Evolutionary conservation across 176 grass and related monocot species (phyloP).

Genomic region (Tillandsia fasciculata): DNA sequence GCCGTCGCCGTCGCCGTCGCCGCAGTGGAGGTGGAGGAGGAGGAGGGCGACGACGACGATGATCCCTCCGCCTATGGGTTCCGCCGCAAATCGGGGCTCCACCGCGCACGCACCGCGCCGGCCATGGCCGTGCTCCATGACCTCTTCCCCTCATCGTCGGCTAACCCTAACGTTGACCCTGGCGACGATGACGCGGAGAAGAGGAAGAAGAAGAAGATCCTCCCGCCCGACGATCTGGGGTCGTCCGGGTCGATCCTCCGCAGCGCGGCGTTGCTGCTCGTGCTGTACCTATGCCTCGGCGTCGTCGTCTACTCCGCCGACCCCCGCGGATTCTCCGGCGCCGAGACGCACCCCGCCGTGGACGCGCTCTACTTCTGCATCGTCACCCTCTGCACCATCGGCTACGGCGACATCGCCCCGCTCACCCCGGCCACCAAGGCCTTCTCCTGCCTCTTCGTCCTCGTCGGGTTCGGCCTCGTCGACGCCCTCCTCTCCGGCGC

Average conservation of each 20-base stretch:
- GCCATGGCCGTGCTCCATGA: not conserved
- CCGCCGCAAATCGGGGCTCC: conserved; percentile 1
- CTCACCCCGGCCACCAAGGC: conserved; percentile 30
- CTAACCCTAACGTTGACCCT: no score
- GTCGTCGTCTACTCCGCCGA: conserved; percentile 33
- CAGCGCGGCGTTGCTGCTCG: conserved; percentile 34
- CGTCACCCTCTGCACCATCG: conserved; percentile 46
- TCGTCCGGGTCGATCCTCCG: conserved; percentile 25
- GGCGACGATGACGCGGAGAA: no score
- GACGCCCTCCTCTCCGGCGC: conserved; percentile 40
- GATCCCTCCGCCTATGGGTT: not conserved
- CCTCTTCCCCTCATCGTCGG: not conserved
- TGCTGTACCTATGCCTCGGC: conserved; percentile 41
- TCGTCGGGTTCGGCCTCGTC: conserved; percentile 40
- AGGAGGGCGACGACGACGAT: no score
- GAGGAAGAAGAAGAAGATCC: not conserved
- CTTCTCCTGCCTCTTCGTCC: conserved; percentile 39
- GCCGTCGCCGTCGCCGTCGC: no score
- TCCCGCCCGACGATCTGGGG: not conserved
- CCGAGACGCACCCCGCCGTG: conserved; percentile 15
- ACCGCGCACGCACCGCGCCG: not conserved
- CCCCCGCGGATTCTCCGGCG: conserved; percentile 37
- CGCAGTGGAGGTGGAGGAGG: no score
- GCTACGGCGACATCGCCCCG: conserved; percentile 52
- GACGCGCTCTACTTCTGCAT: conserved; percentile 71